These are phyloP conservation scores for Edaphochlamys debaryana DNA, from an alignment of 139 green algal genomes.

Conservation along the genomic window DNA sequence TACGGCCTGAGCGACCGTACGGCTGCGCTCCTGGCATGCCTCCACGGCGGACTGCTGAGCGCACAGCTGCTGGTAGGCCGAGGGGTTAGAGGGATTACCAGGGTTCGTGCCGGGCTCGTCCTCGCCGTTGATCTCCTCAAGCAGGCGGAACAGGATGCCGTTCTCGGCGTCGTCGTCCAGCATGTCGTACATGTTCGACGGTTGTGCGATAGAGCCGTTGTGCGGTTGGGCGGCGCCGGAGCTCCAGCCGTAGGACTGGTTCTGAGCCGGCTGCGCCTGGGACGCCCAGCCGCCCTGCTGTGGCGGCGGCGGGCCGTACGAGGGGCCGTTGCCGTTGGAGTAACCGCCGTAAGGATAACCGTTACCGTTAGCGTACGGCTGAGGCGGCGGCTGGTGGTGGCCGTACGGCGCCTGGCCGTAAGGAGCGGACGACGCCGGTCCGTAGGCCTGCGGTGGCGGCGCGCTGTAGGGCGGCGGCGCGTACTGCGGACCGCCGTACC, in stretches of 20 bases:
- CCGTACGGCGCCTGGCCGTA: neutral
- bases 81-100: too few relatives aligned
- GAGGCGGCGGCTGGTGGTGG: too few relatives aligned
- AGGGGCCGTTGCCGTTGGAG: neutral
- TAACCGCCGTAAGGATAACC: neutral
- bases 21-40: neutral
- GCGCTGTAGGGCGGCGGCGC: too few relatives aligned
- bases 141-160: too few relatives aligned
- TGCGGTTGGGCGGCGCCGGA: too few relatives aligned
- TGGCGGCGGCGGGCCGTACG: neutral
- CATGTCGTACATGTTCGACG: neutral
- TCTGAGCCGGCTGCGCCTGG: too few relatives aligned
- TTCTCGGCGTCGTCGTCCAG: neutral
- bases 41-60: neutral
- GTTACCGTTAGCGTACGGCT: neutral
- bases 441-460: neutral
- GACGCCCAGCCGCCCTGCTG: neutral
- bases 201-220: too few relatives aligned
- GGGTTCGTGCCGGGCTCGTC: too few relatives aligned
- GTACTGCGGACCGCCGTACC: too few relatives aligned
- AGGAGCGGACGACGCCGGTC: too few relatives aligned
- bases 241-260: too few relatives aligned
- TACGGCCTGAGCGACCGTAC: neutral
- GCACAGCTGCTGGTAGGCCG: constrained; percentile 9
- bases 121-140: neutral